phyloP scores from a whole-genome alignment of 2,329 filamentous ascomycete genomes.

The Colletotrichum costaricense region DNA sequence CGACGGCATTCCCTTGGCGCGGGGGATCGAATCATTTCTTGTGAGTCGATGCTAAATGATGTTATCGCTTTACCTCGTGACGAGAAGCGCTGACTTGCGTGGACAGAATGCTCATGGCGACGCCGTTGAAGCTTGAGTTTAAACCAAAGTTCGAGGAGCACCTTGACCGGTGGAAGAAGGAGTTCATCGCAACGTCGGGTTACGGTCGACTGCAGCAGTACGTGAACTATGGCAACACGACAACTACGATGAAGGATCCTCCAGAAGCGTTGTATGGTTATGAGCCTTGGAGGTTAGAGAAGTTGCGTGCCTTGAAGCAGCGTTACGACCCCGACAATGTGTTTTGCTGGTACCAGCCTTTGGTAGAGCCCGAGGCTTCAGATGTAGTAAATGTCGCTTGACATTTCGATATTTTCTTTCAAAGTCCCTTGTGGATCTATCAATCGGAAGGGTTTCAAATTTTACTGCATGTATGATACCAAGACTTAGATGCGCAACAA shows the following conservation, averaged over 20 bases:
- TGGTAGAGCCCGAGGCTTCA: not conserved
- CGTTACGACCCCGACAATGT: slow-evolving; percentile 49
- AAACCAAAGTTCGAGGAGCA: slow-evolving; percentile 51
- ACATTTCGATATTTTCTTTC: too few species aligned
- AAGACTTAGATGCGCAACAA: too few species aligned
- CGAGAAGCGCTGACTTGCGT: not conserved
- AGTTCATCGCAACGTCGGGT: slow-evolving; percentile 42
- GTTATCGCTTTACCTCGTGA: too few species aligned
- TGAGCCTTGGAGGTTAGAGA: slow-evolving; percentile 36
- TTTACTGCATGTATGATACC: too few species aligned
- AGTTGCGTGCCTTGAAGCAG: slow-evolving; percentile 46
- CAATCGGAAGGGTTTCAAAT: too few species aligned
- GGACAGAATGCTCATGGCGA: slow-evolving; percentile 44
- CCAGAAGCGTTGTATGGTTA: slow-evolving; percentile 41
- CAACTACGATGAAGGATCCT: slow-evolving; percentile 44
- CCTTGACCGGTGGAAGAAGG: slow-evolving; percentile 49
- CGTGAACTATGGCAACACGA: slow-evolving; percentile 44
- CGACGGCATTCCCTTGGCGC: slow-evolving; percentile 27
- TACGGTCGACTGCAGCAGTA: slow-evolving; percentile 33
- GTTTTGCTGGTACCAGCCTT: slow-evolving; percentile 40
- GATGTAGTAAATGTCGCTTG: not conserved
- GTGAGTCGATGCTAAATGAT: not conserved
- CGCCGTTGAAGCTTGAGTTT: slow-evolving; percentile 43
- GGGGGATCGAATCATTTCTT: slow-evolving; percentile 29
- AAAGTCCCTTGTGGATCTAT: too few species aligned